Base-by-base conservation (phyloP, 352 stramenopile species). In the Phytophthora melonis region DNA sequence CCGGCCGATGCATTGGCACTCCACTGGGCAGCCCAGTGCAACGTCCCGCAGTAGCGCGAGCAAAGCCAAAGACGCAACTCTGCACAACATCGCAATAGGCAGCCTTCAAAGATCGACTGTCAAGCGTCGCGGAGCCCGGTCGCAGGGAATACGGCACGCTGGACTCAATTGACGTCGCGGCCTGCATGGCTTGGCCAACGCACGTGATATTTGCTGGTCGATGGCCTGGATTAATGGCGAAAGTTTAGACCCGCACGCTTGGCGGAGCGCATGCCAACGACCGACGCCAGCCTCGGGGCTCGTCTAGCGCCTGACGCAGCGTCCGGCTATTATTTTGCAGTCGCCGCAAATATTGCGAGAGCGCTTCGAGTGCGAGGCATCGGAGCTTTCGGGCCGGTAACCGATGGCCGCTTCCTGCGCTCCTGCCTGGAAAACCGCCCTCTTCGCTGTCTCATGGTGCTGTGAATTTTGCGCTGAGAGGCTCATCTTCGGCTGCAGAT, bases 1-100 rank as follows among this genome's bases (percentile, higher is more conserved):
- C n/a, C 75, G 71, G 23, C 87, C 87, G 45, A 93, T 87, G 71
- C 89, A 96, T 34, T 88, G 74, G 30, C 87, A 94, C 23, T 79
- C 73, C 1, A 66, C 70, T 11, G 89, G 87, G 32, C 86, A 94
- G 19, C 68, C 66, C 34, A 32, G 27, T 3, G 58, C 45, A 4
- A 50, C 36, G 9, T 9, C 43, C 39, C 57, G 21, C 4, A 75
- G 27, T 57, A 67, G 41, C 63, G 76, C 32, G 57, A 70, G 30
- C 49, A 43, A 39, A n/a, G 34, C 43, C 39, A 77, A 19, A 67
- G 34, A 16, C 45, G 23, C 34, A 27, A 66, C 67, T 68, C 43
- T 23, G 52, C 61, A 54, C 66, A 41, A 11, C 70, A 72, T 79
- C 60, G 53, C 66, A 76, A 18, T 2, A 14, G 34, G 66, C 21